Conservation (phyloP, 73 alveolate genomes). For the Tetrahymena thermophila region DNA sequence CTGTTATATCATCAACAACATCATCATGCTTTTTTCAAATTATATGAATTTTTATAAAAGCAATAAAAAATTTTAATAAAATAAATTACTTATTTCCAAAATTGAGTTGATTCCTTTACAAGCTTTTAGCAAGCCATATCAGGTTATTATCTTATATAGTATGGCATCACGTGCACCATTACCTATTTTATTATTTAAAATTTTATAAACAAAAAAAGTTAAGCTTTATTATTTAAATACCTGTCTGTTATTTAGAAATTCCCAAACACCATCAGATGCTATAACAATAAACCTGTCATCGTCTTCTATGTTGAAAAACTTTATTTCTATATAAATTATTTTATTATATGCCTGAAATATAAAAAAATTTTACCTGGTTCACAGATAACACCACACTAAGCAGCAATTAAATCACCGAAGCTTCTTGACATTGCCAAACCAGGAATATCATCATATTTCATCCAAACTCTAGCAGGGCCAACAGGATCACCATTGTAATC, state of each 20-base stretch:
- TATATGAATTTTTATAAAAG: background rate
- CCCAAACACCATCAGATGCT: slow-evolving; percentile 85
- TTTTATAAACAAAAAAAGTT: background rate
- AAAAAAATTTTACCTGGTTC: slow-evolving; percentile 48
- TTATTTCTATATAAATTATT: slow-evolving; percentile 36
- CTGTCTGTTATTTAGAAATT: slow-evolving; percentile 36
- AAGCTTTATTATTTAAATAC: background rate
- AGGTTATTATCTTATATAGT: slow-evolving; percentile 20
- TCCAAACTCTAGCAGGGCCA: slow-evolving; percentile 85
- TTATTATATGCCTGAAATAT: background rate
- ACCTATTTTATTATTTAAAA: background rate
- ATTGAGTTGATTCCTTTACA: slow-evolving; percentile 37
- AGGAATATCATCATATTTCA: slow-evolving; percentile 67
- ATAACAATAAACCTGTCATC: slow-evolving; percentile 57
- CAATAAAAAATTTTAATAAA: background rate
- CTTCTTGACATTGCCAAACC: slow-evolving; percentile 98
- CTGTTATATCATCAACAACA: slow-evolving; percentile 50
- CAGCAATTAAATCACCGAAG: slow-evolving; percentile 91
- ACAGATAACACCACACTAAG: slow-evolving; percentile 81
- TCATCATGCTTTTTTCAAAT: slow-evolving; percentile 10
- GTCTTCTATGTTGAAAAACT: slow-evolving; percentile 25
- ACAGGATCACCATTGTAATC: slow-evolving; percentile 55
- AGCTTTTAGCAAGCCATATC: slow-evolving; percentile 41
- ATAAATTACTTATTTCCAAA: slow-evolving; percentile 16
- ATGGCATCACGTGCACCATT: slow-evolving; percentile 20